These are phyloP conservation scores for Hypoxylon trugodes DNA, from an alignment of 495 filamentous ascomycete species.

Conservation along the genomic window DNA sequence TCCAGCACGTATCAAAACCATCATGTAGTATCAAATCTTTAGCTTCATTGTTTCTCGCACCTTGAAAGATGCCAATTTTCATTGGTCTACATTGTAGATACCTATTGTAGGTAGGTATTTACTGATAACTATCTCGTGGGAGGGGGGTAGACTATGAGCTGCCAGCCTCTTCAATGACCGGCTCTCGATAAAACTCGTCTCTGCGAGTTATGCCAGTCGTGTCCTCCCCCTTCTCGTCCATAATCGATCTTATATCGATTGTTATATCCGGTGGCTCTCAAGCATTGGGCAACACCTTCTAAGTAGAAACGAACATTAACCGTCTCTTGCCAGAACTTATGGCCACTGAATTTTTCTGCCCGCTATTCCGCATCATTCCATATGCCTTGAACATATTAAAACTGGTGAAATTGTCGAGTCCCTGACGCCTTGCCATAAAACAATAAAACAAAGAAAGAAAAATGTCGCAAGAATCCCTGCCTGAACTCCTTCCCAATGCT, in stretches of 20 bases:
- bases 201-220: conserved; percentile 9
- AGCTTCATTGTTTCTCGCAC: conserved; percentile 1
- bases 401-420: conserved; percentile 22
- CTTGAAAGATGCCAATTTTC: conserved; percentile 10
- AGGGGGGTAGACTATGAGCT: conserved; percentile 6
- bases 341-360: conserved; percentile 25
- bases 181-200: conserved; percentile 19
- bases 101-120: conserved; percentile 5
- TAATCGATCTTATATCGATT: conserved; percentile 29
- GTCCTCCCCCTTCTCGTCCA: conserved; percentile 1
- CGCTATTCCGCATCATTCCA: conserved; percentile 35
- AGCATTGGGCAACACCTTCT: conserved; percentile 21
- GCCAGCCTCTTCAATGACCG: conserved; percentile 6
- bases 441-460: conserved; percentile 24
- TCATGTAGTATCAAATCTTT: not conserved
- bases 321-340: conserved; percentile 23
- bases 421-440: conserved; percentile 44
- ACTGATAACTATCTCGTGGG: conserved; percentile 18
- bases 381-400: conserved; percentile 39
- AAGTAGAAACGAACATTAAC: conserved; percentile 33
- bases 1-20: not conserved
- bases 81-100: conserved; percentile 17
- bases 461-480: conserved; percentile 31
- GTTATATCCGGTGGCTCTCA: conserved; percentile 20
- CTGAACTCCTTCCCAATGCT: conserved; percentile 47